phyloP scores from a whole-genome alignment of 805 yeast species.

The Cyberlindnera sargentensis region DNA sequence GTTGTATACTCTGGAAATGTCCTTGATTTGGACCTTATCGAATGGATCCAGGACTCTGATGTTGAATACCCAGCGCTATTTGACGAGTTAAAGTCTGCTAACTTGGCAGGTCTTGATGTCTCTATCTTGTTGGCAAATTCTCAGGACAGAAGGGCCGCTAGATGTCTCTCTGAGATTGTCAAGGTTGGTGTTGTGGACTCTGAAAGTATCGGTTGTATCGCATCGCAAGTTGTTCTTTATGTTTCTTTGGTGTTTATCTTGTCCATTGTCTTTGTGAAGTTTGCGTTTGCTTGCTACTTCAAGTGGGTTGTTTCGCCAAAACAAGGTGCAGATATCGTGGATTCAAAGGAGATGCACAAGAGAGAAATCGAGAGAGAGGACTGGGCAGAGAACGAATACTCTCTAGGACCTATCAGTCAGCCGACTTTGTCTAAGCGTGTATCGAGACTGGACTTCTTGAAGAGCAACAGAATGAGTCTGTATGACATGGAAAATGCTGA shows the following conservation, averaged over 20 bases:
- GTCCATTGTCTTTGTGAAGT: conserved; percentile 70
- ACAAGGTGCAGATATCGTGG: conserved; percentile 72
- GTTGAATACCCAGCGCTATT: conserved; percentile 68
- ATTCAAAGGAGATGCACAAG: conserved; percentile 51
- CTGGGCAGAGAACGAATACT: conserved; percentile 69
- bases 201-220: conserved; percentile 89
- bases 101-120: conserved; percentile 72
- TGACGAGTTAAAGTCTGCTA: conserved; percentile 48
- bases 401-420: conserved; percentile 39
- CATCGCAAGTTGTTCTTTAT: conserved; percentile 75
- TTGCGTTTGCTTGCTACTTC: conserved; percentile 81
- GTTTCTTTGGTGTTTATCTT: conserved; percentile 80
- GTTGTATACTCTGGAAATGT: conserved; percentile 89
- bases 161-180: conserved; percentile 77
- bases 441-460: conserved; percentile 29
- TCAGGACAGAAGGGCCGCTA: conserved; percentile 62
- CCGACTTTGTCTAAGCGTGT: conserved; percentile 29
- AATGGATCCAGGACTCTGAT: conserved; percentile 69
- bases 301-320: conserved; percentile 72
- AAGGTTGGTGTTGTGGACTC: conserved; percentile 89
- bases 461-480: conserved; percentile 29
- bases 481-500: conserved; percentile 13
- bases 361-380: conserved; percentile 67
- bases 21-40: conserved; percentile 67
- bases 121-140: conserved; percentile 63